Evolutionary conservation across 169 alveolate species (phyloP).

Genomic region (Plasmodium inui): DNA sequence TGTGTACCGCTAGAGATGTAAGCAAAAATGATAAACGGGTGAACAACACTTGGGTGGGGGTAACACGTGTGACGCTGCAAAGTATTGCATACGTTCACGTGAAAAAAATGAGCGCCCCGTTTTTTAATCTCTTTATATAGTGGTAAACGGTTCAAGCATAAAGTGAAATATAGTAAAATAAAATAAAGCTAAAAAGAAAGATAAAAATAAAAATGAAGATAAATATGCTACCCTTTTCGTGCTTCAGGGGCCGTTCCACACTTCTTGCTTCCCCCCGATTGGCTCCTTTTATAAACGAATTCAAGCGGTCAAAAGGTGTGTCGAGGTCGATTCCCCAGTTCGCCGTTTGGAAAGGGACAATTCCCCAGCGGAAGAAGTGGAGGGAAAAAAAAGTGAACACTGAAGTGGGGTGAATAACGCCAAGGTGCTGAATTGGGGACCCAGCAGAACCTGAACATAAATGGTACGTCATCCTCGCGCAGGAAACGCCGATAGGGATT

Average conservation of each 20-base stretch:
- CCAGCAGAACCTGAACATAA: not conserved
- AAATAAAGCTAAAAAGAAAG: not conserved
- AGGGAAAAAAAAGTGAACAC: not conserved
- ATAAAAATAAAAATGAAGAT: not conserved
- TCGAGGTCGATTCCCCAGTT: not conserved
- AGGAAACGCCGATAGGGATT: not conserved
- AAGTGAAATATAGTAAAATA: not conserved
- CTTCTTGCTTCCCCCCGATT: not conserved
- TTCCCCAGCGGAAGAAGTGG: not conserved
- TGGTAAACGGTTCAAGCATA: not conserved
- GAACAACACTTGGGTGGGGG: not conserved
- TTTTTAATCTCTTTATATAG: not conserved
- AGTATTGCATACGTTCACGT: not conserved
- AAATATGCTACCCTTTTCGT: not conserved
- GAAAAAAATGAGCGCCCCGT: not conserved
- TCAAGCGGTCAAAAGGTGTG: not conserved
- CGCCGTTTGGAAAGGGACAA: not conserved
- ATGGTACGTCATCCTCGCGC: not conserved
- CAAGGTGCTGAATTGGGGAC: not conserved
- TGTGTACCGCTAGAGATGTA: not conserved
- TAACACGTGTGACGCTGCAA: not conserved
- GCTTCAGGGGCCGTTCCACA: not conserved
- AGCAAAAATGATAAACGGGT: not conserved
- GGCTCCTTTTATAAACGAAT: not conserved
- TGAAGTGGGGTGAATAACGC: not conserved